phyloP scores from a whole-genome alignment of 805 yeast genomes.

The Diddensiella transvaalensis region DNA sequence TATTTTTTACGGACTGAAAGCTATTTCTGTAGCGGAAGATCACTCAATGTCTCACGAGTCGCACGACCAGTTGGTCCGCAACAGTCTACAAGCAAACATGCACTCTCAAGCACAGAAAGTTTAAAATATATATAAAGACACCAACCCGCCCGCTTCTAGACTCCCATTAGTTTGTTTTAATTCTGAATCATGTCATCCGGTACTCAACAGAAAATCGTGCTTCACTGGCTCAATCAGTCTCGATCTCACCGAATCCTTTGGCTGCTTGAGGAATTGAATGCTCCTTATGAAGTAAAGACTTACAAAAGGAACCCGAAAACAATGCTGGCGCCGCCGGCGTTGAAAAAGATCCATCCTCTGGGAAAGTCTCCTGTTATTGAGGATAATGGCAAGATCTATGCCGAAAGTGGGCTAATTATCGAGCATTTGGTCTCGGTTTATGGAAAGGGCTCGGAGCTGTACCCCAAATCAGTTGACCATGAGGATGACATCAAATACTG shows the following conservation, averaged over 20 bases:
- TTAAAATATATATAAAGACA: too few species aligned
- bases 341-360: conserved; percentile 53
- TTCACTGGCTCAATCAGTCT: conserved; percentile 47
- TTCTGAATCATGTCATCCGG: too few species aligned
- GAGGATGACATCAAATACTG: conserved; percentile 48
- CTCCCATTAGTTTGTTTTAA: too few species aligned
- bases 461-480: conserved; percentile 35
- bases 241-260: conserved; percentile 60
- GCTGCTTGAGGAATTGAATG: conserved; percentile 57
- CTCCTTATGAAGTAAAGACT: conserved; percentile 52
- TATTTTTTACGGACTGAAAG: too few species aligned
- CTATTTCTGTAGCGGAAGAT: too few species aligned
- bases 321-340: conserved; percentile 47
- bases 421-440: conserved; percentile 49
- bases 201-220: conserved; percentile 13
- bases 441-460: conserved; percentile 42
- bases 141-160: too few species aligned
- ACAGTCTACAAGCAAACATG: too few species aligned
- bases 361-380: conserved; percentile 65
- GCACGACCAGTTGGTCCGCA: too few species aligned
- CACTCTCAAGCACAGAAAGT: too few species aligned
- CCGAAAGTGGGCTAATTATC: conserved; percentile 61
- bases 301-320: conserved; percentile 48
- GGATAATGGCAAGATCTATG: conserved; percentile 40
- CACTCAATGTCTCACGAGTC: too few species aligned